phyloP scores from a whole-genome alignment of 2,329 filamentous ascomycete species.

The Plectosphaerella sp. region DNA sequence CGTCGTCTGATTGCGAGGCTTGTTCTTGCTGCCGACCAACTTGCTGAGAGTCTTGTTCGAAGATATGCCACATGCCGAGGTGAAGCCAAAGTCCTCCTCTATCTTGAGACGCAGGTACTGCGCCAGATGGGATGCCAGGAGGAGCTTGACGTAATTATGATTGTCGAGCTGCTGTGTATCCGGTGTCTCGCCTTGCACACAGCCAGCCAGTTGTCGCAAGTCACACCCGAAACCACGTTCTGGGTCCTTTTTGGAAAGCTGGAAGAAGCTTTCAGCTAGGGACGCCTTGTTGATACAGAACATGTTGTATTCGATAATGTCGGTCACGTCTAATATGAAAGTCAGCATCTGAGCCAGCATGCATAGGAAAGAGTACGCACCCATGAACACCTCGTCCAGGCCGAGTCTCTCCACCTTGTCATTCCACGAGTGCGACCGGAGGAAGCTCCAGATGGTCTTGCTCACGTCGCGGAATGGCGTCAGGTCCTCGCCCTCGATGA shows the following conservation, averaged over 20 bases:
- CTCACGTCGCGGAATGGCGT: constrained; percentile 81
- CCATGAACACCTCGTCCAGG: constrained; percentile 75
- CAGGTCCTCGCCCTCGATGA: constrained; percentile 83
- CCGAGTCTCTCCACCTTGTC: constrained; percentile 75
- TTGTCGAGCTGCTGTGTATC: constrained; percentile 21
- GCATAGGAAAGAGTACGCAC: constrained; percentile 17
- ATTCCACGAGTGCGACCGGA: constrained; percentile 74
- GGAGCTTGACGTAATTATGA: constrained; percentile 54
- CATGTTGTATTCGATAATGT: constrained; percentile 79
- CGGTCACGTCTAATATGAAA: constrained; percentile 65
- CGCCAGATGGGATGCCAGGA: constrained; percentile 78
- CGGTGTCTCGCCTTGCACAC: constrained; percentile 33
- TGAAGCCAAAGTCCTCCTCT: constrained; percentile 76
- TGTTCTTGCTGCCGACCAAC: constrained; percentile 76
- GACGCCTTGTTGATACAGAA: constrained; percentile 63
- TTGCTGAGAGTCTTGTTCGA: constrained; percentile 86
- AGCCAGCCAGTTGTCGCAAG: constrained; percentile 62
- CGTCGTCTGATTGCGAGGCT: constrained; percentile 84
- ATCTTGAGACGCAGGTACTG: constrained; percentile 67
- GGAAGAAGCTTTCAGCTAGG: constrained; percentile 71
- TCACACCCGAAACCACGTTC: constrained; percentile 78
- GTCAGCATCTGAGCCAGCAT: too few relatives aligned
- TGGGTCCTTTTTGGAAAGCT: constrained; percentile 67
- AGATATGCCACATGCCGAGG: constrained; percentile 80
- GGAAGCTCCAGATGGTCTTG: constrained; percentile 71